Percentiles rank a stretch among this genome's conserved stretches.
phyloP scores from a whole-genome alignment of 1,139 yeast genomes.

The Candida frijolesensis region DNA sequence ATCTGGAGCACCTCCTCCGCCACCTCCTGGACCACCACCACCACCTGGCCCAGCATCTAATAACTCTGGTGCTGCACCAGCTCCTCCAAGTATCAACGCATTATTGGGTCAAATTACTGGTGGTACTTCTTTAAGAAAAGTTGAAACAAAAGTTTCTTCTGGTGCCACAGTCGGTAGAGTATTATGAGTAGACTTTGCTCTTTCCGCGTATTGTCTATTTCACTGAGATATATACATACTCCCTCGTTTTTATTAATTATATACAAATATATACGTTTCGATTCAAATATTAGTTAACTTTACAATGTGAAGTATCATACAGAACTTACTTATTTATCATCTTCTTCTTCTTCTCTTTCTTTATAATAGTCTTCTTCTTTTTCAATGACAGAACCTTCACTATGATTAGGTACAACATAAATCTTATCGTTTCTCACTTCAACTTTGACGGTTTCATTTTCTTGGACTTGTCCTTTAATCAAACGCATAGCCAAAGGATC shows the following conservation, averaged over 20 bases:
- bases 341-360: slow-evolving; percentile 10
- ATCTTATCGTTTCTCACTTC: slow-evolving; percentile 28
- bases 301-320: background rate
- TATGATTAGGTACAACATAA: slow-evolving; percentile 51
- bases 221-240: background rate
- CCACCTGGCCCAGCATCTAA: slow-evolving; percentile 22
- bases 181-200: slow-evolving; percentile 4
- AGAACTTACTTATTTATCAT: slow-evolving; percentile 4
- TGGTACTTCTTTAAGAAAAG: slow-evolving; percentile 52
- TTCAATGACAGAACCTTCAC: slow-evolving; percentile 11
- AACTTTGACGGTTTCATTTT: slow-evolving; percentile 63
- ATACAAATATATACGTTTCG: no score
- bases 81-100: slow-evolving; percentile 44
- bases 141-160: slow-evolving; percentile 47
- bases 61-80: slow-evolving; percentile 24
- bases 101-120: slow-evolving; percentile 59
- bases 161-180: slow-evolving; percentile 56
- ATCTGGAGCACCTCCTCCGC: slow-evolving; percentile 15
- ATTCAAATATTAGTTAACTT: background rate
- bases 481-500: slow-evolving; percentile 84
- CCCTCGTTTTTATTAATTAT: background rate
- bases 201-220: background rate
- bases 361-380: slow-evolving; percentile 13
- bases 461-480: slow-evolving; percentile 76
- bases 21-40: slow-evolving; percentile 19